Evolutionary conservation across 129 eudicot species (phyloP), one percentile per base, ranked within the genome.

Genomic region (Helichrysum umbraculigerum): DNA sequence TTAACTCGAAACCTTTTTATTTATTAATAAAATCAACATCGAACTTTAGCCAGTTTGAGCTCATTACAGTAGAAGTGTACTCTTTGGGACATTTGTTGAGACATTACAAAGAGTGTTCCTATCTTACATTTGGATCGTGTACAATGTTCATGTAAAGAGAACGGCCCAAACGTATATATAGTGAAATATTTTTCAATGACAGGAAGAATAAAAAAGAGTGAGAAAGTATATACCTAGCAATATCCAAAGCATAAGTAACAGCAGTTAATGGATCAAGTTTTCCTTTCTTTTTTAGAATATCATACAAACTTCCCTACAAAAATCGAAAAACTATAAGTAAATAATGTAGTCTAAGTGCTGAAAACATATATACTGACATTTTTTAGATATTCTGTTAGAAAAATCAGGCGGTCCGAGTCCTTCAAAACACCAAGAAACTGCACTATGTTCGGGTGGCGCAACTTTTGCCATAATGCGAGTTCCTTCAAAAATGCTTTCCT

Each of bases 351-450:
- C 37, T 15, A 72, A 47, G n/a, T 12, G n/a, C 33, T 17, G 7
- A 62, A 32, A 17, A 66, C 28, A 12, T 54, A 62, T 35, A 71
- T 6, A 60, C 93, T 20, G 6, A 88, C 93, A 78, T 88, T 88
- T 66, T 78, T 79, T 3, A 85, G 85, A 71, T 88, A 88, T 79
- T 88, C 90, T 0, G 93, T 88, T 56, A 88, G 83, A 73, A 88
- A 88, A 35, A 86, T 83, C 51, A 86, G 71, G 50, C 90, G 88
- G 25, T 88, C 90, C 4, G 93, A 81, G 67, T 81, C 84, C 77
- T 84, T 89, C 19, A 89, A 42, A 68, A 89, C 94, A 37, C 94
- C 91, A 39, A 89, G 94, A 73, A 89, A 89, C 82, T 89, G 94
- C 65, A 86, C 91, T 83, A 86, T 89, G 70, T 89, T 89, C 6